These are phyloP conservation scores for Daedaleopsis sinensis DNA, from an alignment of 768 basidiomycete species.

Conservation along the genomic window DNA sequence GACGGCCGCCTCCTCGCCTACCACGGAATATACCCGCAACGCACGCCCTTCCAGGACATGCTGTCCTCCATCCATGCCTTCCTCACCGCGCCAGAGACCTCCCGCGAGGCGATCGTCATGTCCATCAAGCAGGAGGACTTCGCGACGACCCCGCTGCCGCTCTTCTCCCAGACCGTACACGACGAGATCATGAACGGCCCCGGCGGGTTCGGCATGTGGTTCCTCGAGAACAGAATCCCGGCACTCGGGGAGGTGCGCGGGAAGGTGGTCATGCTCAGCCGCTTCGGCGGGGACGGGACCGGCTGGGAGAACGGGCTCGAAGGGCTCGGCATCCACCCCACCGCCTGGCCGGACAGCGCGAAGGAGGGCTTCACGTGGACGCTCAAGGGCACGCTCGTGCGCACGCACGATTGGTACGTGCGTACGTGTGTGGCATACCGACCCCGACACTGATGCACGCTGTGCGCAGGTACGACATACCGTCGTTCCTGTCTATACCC, in stretches of 20 bases:
- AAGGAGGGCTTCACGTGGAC: constrained; percentile 79
- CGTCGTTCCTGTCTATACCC: constrained; percentile 78
- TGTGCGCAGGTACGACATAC: constrained; percentile 70
- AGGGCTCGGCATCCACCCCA: constrained; percentile 87
- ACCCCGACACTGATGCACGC: not conserved
- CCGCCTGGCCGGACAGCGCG: constrained; percentile 80
- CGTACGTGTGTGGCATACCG: not conserved
- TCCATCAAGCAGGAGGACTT: constrained; percentile 90
- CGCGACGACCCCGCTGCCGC: constrained; percentile 41
- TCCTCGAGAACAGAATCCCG: constrained; percentile 79
- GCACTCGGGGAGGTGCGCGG: constrained; percentile 83
- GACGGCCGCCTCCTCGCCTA: constrained; percentile 69
- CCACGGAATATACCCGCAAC: constrained; percentile 78
- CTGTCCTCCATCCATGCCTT: constrained; percentile 63
- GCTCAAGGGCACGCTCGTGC: constrained; percentile 67
- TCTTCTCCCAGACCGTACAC: constrained; percentile 69
- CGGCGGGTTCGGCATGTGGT: constrained; percentile 70
- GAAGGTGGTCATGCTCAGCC: constrained; percentile 81
- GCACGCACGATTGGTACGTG: constrained; percentile 83
- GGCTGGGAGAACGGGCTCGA: constrained; percentile 72
- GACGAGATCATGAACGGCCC: constrained; percentile 62
- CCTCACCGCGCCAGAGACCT: constrained; percentile 57
- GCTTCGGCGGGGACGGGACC: constrained; percentile 72
- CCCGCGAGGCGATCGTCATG: constrained; percentile 78
- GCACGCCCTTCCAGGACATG: constrained; percentile 67